Percentiles rank a stretch among this genome's conserved stretches.
Conservation (phyloP, 148 eudicot species). For the Linanthus parryae region DNA sequence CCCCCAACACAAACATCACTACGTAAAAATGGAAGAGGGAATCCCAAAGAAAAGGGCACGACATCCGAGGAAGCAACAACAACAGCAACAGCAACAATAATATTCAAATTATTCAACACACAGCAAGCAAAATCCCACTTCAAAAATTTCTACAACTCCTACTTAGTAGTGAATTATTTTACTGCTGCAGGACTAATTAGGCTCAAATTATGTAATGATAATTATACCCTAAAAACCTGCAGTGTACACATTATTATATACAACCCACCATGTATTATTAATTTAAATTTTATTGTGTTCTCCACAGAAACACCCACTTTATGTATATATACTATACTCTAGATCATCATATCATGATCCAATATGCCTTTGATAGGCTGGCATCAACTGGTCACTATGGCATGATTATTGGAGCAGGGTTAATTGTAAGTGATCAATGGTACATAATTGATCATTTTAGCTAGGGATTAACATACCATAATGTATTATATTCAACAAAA, state of each 20-base stretch:
- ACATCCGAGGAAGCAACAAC: slow-evolving; percentile 24
- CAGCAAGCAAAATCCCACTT: slow-evolving; percentile 55
- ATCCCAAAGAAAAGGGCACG: slow-evolving; percentile 51
- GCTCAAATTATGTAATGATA: slow-evolving; percentile 1
- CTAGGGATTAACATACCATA: too few relatives aligned
- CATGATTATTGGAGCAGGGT: too few relatives aligned
- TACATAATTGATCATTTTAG: too few relatives aligned
- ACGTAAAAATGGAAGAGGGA: slow-evolving; percentile 26
- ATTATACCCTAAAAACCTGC: neutral
- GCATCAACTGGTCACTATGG: slow-evolving; percentile 8
- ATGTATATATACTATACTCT: too few relatives aligned
- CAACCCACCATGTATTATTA: neutral
- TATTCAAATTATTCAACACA: too few relatives aligned
- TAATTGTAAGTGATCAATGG: too few relatives aligned
- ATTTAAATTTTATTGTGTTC: neutral
- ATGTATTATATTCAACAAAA: too few relatives aligned
- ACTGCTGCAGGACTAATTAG: too few relatives aligned
- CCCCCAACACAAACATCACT: slow-evolving; percentile 14
- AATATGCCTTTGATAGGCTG: slow-evolving; percentile 10
- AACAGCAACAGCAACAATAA: too few relatives aligned
- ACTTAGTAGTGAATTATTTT: too few relatives aligned
- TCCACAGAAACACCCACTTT: slow-evolving; percentile 1
- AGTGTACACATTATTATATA: neutral
- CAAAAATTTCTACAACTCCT: slow-evolving; percentile 14
- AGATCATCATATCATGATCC: too few relatives aligned